Base-by-base conservation (phyloP, 768 basidiomycete species). In the Tubosaeta brunneosetosa region DNA sequence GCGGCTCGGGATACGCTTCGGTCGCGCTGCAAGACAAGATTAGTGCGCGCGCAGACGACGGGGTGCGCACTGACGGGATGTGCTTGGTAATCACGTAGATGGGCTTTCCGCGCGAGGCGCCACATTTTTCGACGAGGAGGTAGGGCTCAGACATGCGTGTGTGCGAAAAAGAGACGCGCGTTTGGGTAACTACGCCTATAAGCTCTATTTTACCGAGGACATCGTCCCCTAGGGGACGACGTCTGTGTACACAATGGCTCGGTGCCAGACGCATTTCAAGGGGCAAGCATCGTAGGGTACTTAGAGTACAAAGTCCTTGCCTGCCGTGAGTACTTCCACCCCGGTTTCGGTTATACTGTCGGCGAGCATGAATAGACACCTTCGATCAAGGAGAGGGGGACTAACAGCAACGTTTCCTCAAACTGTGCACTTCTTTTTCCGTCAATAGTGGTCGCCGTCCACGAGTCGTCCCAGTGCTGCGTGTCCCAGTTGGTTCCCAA, bases 391-490 rank as follows among this genome's bases (percentile, higher is more conserved):
- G 40, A 16, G n/a, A 48, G 50, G 14, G 46, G 14, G 19, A 80
- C 92, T 61, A 63, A 94, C 94, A 99, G 70, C 33, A 99, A 74
- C 1, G 95, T 97, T 64, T 99, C 97, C 68, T 99, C 97, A 65
- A 97, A 99, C 64, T 99, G 97, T 1, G 97, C 97, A 55, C 91
- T 94, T 51, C 80, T 76, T 67, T 88, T 88, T 22, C 94, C 95
- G 70, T 97, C 95, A 12, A 79, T 70, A 5, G 97, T 99, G 19
- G 88, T 91, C 1, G 94, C 92, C 3, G 95, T 98, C 95, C 95
- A 98, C 64, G 92, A 86, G 68, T 95, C 93, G 31, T 87, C 86
- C 94, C 94, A 93, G 66, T 93, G 91, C 19, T 85, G 76, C 50
- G 83, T 81, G 29, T 81, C 81, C 84, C 86, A 88, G 56, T 77